These are phyloP conservation scores for Fusarium anthophilum DNA, from an alignment of 2,329 filamentous ascomycete species.

Conservation along the genomic window DNA sequence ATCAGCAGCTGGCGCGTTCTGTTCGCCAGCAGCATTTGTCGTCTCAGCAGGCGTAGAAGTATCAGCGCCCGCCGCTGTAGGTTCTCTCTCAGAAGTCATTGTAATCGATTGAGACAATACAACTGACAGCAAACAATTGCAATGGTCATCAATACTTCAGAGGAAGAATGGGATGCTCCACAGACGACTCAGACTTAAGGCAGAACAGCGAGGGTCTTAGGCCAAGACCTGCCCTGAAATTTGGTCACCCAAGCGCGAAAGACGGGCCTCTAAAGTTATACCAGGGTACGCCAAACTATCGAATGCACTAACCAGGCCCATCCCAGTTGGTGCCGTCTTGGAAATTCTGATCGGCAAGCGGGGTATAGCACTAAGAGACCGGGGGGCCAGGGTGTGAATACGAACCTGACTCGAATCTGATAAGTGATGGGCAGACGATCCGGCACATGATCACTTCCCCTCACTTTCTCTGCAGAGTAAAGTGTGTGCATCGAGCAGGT, in stretches of 20 bases:
- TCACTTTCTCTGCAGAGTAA: background rate
- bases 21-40: background rate
- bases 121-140: background rate
- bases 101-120: too few species aligned
- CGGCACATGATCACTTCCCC: conserved; percentile 13
- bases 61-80: background rate
- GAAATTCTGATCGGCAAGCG: conserved; percentile 26
- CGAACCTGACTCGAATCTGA: background rate
- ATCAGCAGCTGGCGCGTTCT: background rate
- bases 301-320: background rate
- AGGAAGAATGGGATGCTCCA: background rate
- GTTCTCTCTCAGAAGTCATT: conserved; percentile 4
- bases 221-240: background rate
- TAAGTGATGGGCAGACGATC: conserved; percentile 2
- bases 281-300: conserved; percentile 2
- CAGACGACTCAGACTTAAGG: background rate
- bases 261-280: conserved; percentile 9
- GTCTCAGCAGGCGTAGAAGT: background rate
- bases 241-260: background rate
- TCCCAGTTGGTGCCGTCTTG: background rate
- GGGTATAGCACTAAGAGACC: conserved; percentile 5
- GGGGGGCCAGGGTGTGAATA: background rate
- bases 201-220: background rate
- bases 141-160: background rate
- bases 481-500: background rate